Evolutionary conservation across 148 eudicot species (phyloP).

Genomic region (Nepenthes gracilis): DNA sequence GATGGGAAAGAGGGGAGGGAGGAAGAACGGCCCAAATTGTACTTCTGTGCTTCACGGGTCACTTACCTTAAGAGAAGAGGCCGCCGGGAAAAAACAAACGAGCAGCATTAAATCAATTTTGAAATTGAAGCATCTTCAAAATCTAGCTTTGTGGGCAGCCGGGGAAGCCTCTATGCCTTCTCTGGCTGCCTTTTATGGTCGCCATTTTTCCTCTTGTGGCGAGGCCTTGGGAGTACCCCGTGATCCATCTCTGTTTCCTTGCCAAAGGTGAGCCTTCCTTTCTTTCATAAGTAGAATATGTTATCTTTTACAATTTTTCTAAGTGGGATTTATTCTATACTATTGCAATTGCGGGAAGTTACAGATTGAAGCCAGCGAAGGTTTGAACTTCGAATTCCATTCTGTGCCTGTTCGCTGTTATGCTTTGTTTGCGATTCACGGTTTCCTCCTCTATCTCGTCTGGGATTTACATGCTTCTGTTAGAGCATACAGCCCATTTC

Average conservation of each 20-base stretch:
- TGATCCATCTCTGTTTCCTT: conserved; percentile 27
- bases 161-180: conserved; percentile 25
- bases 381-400: too few species aligned
- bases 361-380: too few species aligned
- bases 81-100: conserved; percentile 24
- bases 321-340: too few species aligned
- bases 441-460: too few species aligned
- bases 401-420: too few species aligned
- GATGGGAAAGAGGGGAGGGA: conserved; percentile 28
- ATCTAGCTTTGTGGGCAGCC: conserved; percentile 31
- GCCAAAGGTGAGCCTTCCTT: conserved; percentile 24
- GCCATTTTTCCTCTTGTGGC: conserved; percentile 19
- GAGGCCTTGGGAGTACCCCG: conserved; percentile 23
- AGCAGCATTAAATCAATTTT: conserved; percentile 22
- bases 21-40: conserved; percentile 7
- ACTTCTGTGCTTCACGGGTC: conserved; percentile 9
- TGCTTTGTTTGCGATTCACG: too few species aligned
- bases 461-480: too few species aligned
- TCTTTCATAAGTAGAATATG: not conserved
- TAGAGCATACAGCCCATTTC: too few species aligned
- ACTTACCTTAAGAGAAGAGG: conserved; percentile 32
- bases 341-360: too few species aligned
- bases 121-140: conserved; percentile 33
- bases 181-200: conserved; percentile 34
- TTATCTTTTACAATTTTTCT: not conserved